Conservation (phyloP, 169 alveolate genomes). For the Perkinsus marinus region DNA sequence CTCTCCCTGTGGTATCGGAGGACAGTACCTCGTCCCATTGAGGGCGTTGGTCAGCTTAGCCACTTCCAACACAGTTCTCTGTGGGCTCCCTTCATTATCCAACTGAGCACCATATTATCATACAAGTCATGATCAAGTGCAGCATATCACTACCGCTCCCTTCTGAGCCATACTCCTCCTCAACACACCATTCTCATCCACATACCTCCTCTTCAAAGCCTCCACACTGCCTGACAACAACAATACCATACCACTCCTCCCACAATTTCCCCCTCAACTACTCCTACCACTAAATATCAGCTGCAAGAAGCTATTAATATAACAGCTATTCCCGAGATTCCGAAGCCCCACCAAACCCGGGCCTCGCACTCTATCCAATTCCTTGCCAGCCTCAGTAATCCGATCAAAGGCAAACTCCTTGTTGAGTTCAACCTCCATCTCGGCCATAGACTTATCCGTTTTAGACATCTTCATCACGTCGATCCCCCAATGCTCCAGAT, state of each 20-base stretch:
- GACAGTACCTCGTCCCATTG: neutral
- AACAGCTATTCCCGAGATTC: constrained; percentile 67
- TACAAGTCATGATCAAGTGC: neutral
- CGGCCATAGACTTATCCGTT: constrained; percentile 62
- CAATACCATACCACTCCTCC: neutral
- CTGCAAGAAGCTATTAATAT: constrained; percentile 56
- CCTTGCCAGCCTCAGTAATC: constrained; percentile 37
- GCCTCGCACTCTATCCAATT: constrained; percentile 8
- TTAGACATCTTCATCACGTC: constrained; percentile 38
- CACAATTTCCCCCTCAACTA: neutral
- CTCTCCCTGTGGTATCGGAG: neutral
- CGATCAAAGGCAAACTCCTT: constrained; percentile 50
- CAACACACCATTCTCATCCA: neutral
- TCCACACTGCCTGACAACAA: neutral
- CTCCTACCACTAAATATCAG: constrained; percentile 9
- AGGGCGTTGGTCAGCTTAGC: neutral
- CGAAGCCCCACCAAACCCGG: constrained; percentile 42
- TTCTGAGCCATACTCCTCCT: neutral
- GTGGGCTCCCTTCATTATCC: neutral
- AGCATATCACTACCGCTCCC: neutral
- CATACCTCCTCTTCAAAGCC: neutral
- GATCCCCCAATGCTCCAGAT: constrained; percentile 69
- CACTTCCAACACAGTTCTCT: neutral
- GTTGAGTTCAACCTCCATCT: constrained; percentile 62
- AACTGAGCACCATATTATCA: neutral